phyloP scores from a whole-genome alignment of 78 protist genomes.

The Guillardia theta region DNA sequence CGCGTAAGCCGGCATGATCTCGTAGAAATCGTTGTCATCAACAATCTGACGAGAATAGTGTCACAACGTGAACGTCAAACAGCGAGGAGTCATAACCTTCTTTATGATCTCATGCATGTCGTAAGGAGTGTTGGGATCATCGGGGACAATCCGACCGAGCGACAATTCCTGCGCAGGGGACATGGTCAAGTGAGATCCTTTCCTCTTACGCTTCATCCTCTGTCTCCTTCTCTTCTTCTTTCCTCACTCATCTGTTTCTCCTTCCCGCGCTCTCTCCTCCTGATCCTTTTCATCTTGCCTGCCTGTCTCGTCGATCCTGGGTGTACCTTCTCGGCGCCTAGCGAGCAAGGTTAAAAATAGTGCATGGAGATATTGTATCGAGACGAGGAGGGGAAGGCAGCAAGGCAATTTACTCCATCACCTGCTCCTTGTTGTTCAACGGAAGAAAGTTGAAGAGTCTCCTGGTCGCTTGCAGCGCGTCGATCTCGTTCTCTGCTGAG shows the following conservation, averaged over 20 bases:
- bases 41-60: slow-evolving; percentile 55
- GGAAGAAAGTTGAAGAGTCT: slow-evolving; percentile 80
- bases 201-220: no score
- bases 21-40: slow-evolving; percentile 90
- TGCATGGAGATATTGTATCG: background rate
- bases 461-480: slow-evolving; percentile 73
- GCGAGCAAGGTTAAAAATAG: no score
- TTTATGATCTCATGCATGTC: slow-evolving; percentile 87
- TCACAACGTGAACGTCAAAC: background rate
- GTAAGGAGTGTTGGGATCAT: slow-evolving; percentile 88
- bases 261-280: no score
- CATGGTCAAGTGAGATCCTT: no score
- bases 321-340: slow-evolving; percentile 40
- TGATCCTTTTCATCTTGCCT: no score
- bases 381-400: background rate
- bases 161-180: slow-evolving; percentile 33
- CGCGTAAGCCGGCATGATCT: slow-evolving; percentile 89
- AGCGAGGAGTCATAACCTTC: background rate
- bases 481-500: slow-evolving; percentile 62
- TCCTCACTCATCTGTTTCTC: no score
- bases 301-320: background rate
- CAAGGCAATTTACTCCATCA: no score
- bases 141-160: slow-evolving; percentile 67
- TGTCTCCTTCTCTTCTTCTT: no score
- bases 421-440: background rate